A percentile compares a stretch with the other conserved stretches of the same genome.
phyloP scores from a whole-genome alignment of 371 early-diverging fungal species.

The Mortierella sp. region DNA sequence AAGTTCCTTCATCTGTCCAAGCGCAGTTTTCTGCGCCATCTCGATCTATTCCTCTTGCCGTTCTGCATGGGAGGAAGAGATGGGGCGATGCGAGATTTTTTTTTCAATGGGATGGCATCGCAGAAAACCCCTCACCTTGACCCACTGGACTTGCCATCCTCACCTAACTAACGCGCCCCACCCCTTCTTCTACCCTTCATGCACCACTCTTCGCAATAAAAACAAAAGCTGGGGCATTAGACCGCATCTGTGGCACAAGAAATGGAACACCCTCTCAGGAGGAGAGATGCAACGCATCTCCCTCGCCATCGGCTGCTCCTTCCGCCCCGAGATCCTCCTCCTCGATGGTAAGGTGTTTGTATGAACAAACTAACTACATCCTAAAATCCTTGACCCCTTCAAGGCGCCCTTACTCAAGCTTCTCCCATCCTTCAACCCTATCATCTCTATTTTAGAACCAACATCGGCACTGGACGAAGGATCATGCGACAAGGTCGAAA shows the following conservation, averaged over 20 bases:
- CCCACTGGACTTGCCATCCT: constrained; percentile 18
- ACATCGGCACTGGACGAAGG: constrained; percentile 89
- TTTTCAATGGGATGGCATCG: background rate
- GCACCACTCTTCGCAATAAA: background rate
- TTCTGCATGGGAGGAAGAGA: background rate
- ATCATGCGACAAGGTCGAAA: constrained; percentile 80
- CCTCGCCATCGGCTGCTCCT: constrained; percentile 86
- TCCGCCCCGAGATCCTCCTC: constrained; percentile 84
- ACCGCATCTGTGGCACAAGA: constrained; percentile 78
- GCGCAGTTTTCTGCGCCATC: background rate
- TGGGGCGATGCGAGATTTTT: background rate
- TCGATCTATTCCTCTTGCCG: background rate
- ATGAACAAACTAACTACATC: no score
- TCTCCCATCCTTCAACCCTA: background rate
- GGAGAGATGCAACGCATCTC: constrained; percentile 91
- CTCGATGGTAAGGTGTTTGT: constrained; percentile 81
- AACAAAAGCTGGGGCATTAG: constrained; percentile 72
- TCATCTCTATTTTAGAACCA: constrained; percentile 70
- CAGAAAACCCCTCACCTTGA: background rate
- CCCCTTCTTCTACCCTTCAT: background rate
- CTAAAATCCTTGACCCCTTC: no score
- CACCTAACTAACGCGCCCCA: background rate
- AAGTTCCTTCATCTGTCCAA: background rate
- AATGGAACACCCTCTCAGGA: constrained; percentile 86
- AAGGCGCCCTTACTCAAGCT: no score